Evolutionary conservation across 2,329 filamentous ascomycete species (phyloP), one percentile per base, ranked within the genome.

Genomic region (Nemania sp.): DNA sequence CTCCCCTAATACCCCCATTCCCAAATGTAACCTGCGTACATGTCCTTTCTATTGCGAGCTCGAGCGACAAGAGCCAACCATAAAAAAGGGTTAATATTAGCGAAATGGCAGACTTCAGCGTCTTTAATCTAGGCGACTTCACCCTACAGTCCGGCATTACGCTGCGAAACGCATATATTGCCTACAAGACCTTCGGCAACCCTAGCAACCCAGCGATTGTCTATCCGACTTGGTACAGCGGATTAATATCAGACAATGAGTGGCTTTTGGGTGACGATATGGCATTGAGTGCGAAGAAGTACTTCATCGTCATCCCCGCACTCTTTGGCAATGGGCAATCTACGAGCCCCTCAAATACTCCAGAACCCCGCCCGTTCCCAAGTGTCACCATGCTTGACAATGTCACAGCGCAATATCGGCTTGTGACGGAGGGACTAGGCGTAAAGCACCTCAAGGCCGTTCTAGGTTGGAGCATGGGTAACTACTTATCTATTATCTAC

Each of bases 131-230:
- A 0, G 90, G 90, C 20, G 85, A 91, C 78, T 92, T 91, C 82
- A 80, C 85, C 68, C 86, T 94, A 2, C 87, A 91, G 74, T 89
- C 85, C 27, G 90, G 91, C 45, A 83, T 82, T n/a, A 83, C 80
- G 5, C 84, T 94, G 20, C 83, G 86, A 1, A 78, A 87, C 72
- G 92, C 92, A 1, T 86, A 87, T 74, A 88, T 95, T 62, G 91
- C 92, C 18, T 95, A 93, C 83, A 93, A 92, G 79, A 93, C 92
- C 0, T 90, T 92, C 72, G 92, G 92, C 22, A 82, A 89, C 64
- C 77, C 86, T 0, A 84, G 81, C 0, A 83, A 81, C 5, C 91
- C 92, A 7, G 89, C 88, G 2, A 87, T 94, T 66, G 86, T 94
- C 68, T 94, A 94, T 75, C 92, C 92, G 1, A 89, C 89, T 1